Base-by-base conservation (phyloP, 2,329 filamentous ascomycete species). In the Curvularia sp. region DNA sequence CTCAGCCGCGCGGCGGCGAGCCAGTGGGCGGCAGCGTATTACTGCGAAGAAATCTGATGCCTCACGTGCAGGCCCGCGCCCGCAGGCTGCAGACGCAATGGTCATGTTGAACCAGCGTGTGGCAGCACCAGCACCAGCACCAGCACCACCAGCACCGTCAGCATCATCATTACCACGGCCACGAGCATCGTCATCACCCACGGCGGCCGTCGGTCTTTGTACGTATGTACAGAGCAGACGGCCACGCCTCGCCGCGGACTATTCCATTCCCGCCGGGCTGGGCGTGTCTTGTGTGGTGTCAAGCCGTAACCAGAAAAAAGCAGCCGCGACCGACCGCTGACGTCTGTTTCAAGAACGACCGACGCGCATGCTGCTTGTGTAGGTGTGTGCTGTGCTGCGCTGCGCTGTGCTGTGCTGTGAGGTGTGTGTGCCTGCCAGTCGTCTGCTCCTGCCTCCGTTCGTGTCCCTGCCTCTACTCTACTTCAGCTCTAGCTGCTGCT, bases 1-100 rank as follows among this genome's bases (percentile, higher is more conserved):
- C 50, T 59, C 58, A 64, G 64, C 67, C 64, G 66, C 66, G 65
- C 66, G 67, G 62, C 58, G 63, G 58, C 60, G 60, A 63, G 61
- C 60, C 55, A 64, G 65, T 66, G 64, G 64, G 44, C 12, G 61
- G 55, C 55, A 49, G 38, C 55, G 53, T 53, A 49, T 65, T 53
- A 43, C 64, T 59, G 59, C 58, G 54, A 56, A 60, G 65, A 63
- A 63, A 60, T 65, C 61, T 63, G 57, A 59, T 53, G 46, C 42
- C 63, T 68, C 66, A 69, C 65, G 66, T 67, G 66, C 63, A 66
- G 58, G 38, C 51, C 51, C 54, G 56, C 52, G 24, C 24, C 24
- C 24, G 58, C 52, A 60, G 18, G 61, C 56, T 50, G 48, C 55
- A 55, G 42, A 48, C 26, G 49, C 49, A 49, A 53, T 52, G 53